A percentile compares a stretch with the other conserved stretches of the same genome.
These are phyloP conservation scores for Aspergillus pseudonomiae DNA, from an alignment of 2,329 filamentous ascomycete species.

Conservation along the genomic window DNA sequence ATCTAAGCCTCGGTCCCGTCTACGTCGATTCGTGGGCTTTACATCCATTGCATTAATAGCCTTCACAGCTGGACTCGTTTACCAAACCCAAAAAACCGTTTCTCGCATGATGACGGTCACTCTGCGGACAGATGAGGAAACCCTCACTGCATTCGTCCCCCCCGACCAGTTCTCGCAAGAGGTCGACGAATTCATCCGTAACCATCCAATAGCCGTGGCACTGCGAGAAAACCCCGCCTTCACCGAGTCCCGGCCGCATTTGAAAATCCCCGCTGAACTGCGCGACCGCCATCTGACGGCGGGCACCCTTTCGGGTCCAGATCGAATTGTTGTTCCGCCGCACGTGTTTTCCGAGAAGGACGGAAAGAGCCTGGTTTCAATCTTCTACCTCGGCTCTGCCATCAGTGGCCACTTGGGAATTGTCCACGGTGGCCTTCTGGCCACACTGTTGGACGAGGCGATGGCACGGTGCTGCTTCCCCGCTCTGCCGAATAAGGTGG, in stretches of 20 bases:
- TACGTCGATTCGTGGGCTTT: constrained; percentile 42
- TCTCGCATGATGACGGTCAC: constrained; percentile 38
- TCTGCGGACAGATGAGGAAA: constrained; percentile 71
- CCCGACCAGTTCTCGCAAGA: constrained; percentile 55
- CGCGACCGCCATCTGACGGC: constrained; percentile 78
- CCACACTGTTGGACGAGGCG: constrained; percentile 91
- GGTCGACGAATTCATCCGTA: constrained; percentile 74
- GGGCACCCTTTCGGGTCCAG: constrained; percentile 74
- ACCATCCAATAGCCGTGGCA: constrained; percentile 71
- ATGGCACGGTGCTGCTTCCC: constrained; percentile 86
- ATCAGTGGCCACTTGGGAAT: constrained; percentile 90
- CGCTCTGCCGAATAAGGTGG: constrained; percentile 80
- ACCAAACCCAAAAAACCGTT: constrained; percentile 29
- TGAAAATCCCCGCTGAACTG: constrained; percentile 76
- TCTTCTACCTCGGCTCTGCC: constrained; percentile 76
- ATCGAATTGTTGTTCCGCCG: constrained; percentile 79
- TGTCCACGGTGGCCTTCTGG: constrained; percentile 85
- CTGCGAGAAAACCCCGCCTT: constrained; percentile 69
- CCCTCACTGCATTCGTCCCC: constrained; percentile 66
- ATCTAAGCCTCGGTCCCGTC: constrained; percentile 30
- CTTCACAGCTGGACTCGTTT: constrained; percentile 34
- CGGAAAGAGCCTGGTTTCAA: constrained; percentile 69
- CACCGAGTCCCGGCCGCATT: constrained; percentile 78
- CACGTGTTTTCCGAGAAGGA: constrained; percentile 72
- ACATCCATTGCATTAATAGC: constrained; percentile 38